Evolutionary conservation across 1,284 basidiomycete species (phyloP).

Genomic region (Leccinum insigne): DNA sequence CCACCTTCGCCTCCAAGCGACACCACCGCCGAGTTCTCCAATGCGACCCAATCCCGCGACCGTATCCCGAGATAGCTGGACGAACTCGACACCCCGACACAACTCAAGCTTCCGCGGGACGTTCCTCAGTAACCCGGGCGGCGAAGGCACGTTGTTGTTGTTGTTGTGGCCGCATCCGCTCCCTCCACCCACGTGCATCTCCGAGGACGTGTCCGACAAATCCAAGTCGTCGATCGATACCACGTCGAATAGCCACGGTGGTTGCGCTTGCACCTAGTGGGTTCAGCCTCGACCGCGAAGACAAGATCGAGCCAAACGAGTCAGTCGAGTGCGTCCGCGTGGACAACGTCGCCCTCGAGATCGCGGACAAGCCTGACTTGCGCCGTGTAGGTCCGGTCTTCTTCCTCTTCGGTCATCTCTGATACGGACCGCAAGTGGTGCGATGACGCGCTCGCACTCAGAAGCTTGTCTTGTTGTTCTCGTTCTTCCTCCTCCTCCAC

Average conservation of each 20-base stretch:
- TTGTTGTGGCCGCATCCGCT: conserved; percentile 13
- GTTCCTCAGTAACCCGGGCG: conserved; percentile 54
- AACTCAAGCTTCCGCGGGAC: conserved; percentile 60
- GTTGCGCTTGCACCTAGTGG: conserved; percentile 39
- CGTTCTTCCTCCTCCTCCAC: not conserved
- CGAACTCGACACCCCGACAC: conserved; percentile 76
- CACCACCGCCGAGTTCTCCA: conserved; percentile 44
- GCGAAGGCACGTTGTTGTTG: conserved; percentile 29
- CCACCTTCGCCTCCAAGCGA: conserved; percentile 31
- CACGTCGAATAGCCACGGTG: conserved; percentile 62
- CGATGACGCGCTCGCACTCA: conserved; percentile 3
- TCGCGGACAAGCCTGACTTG: conserved; percentile 23
- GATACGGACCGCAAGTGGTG: conserved; percentile 33
- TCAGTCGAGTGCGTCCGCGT: conserved; percentile 47
- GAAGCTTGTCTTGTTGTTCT: conserved; percentile 8
- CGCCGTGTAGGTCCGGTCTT: conserved; percentile 20
- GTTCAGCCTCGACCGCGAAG: conserved; percentile 33
- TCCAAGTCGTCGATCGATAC: conserved; percentile 76
- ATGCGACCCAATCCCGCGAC: conserved; percentile 38
- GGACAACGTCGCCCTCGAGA: conserved; percentile 23
- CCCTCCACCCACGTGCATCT: conserved; percentile 21
- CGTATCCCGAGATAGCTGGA: conserved; percentile 47
- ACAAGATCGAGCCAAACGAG: conserved; percentile 50
- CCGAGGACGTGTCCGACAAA: conserved; percentile 70
- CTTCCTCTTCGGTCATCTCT: conserved; percentile 34